Conservation (phyloP, 345 rosid genomes). For the Sonneratia caseolaris region DNA sequence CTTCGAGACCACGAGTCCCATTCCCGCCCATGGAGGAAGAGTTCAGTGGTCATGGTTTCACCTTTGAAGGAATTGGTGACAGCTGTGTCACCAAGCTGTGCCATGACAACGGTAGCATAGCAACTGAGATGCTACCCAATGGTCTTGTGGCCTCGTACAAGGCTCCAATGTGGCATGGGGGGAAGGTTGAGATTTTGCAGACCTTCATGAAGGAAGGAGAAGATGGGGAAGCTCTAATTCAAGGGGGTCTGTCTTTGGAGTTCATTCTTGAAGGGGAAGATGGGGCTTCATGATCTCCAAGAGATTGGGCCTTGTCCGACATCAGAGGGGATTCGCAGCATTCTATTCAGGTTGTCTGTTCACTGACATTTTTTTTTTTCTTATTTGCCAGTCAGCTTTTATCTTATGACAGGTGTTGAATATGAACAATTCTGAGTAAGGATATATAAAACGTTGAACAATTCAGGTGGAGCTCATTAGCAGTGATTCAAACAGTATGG, state of each 20-base stretch:
- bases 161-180: conserved; percentile 75
- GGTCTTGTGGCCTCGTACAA: conserved; percentile 76
- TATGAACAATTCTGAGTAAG: not conserved
- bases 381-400: not conserved
- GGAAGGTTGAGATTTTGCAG: conserved; percentile 60
- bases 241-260: conserved; percentile 63
- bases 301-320: conserved; percentile 39
- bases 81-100: conserved; percentile 53
- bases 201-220: conserved; percentile 54
- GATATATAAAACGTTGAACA: not conserved
- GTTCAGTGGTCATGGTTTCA: conserved; percentile 71
- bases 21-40: conserved; percentile 43
- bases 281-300: conserved; percentile 33
- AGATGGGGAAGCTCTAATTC: conserved; percentile 38
- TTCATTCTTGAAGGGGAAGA: conserved; percentile 33
- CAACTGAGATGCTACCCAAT: conserved; percentile 50
- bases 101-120: conserved; percentile 54
- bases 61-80: conserved; percentile 57
- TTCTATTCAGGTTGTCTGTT: conserved; percentile 34
- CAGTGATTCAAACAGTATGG: conserved; percentile 30
- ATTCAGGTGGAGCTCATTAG: conserved; percentile 57
- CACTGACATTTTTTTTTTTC: not conserved
- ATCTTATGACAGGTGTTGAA: not conserved
- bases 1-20: conserved; percentile 43
- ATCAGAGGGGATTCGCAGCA: conserved; percentile 54